A percentile compares a stretch with the other conserved stretches of the same genome.
Conservation (phyloP, 1,284 basidiomycete genomes). For the Rhizopogon hawkerae region DNA sequence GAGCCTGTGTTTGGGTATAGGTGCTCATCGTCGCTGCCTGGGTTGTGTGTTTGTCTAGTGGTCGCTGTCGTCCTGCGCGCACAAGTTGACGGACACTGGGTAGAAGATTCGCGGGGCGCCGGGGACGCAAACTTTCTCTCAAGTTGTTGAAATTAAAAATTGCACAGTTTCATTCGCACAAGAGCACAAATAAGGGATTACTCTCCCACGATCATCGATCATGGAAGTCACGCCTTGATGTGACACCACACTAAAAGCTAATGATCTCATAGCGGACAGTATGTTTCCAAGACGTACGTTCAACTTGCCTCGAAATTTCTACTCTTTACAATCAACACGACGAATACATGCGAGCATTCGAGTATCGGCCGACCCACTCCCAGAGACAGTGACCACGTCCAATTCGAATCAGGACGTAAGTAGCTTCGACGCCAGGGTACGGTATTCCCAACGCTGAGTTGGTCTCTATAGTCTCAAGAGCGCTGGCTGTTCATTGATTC, state of each 20-base stretch:
- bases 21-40: constrained; percentile 22
- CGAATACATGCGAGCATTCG: not conserved
- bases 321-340: not conserved
- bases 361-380: not conserved
- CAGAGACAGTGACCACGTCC: not conserved
- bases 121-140: constrained; percentile 1
- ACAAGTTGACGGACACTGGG: constrained; percentile 11
- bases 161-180: not conserved
- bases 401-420: not conserved
- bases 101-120: constrained; percentile 12
- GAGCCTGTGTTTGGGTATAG: constrained; percentile 23
- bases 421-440: not conserved
- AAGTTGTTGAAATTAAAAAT: not conserved
- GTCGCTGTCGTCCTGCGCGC: constrained; percentile 8
- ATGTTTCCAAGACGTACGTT: not conserved
- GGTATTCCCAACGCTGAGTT: not conserved
- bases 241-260: no score
- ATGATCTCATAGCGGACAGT: not conserved
- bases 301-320: not conserved
- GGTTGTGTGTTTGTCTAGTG: constrained; percentile 5
- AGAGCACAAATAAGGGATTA: constrained; percentile 11
- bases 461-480: constrained; percentile 16
- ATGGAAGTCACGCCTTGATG: not conserved
- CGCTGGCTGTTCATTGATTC: constrained; percentile 49
- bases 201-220: constrained; percentile 10